Percentiles rank a stretch among this genome's conserved stretches.
phyloP scores from a whole-genome alignment of 2,329 filamentous ascomycete species.

The Thielaviopsis punctulata region DNA sequence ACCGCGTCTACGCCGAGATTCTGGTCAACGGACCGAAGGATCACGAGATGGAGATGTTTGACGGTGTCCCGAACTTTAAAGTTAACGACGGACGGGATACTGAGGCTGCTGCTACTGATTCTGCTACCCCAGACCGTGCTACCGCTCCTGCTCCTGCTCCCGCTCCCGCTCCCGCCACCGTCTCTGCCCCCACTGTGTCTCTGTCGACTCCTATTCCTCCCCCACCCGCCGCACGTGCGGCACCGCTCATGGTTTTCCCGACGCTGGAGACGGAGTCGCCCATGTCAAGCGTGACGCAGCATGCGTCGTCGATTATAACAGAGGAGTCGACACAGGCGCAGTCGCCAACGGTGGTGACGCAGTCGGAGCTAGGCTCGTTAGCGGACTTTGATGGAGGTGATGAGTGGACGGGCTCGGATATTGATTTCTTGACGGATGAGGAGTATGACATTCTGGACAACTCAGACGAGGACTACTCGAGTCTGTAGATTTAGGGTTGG shows the following conservation, averaged over 20 bases:
- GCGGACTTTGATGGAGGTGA: conserved; percentile 37
- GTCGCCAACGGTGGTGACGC: conserved; percentile 15
- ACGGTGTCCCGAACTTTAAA: too few species aligned
- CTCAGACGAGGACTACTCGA: conserved; percentile 69
- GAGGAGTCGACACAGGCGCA: conserved; percentile 16
- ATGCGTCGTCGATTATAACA: conserved; percentile 24
- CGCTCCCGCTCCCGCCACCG: too few species aligned
- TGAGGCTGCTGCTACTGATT: too few species aligned
- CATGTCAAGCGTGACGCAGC: background rate
- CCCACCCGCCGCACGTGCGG: too few species aligned
- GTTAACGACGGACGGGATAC: too few species aligned
- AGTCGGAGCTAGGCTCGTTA: conserved; percentile 16
- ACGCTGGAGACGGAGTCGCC: conserved; percentile 17
- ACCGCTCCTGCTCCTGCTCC: too few species aligned
- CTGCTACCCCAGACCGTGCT: too few species aligned
- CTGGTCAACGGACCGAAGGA: conserved; percentile 35
- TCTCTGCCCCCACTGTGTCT: too few species aligned
- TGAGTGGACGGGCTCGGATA: conserved; percentile 47
- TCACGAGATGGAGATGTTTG: too few species aligned
- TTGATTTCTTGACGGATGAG: conserved; percentile 85
- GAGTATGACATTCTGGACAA: conserved; percentile 96
- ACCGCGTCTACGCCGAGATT: conserved; percentile 90
- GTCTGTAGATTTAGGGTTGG: conserved; percentile 29
- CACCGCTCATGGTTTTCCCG: conserved; percentile 32
- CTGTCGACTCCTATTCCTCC: too few species aligned